A percentile compares a stretch with the other conserved stretches of the same genome.
Conservation (phyloP, 192 early-diverging fungal genomes). For the Backusella parvicylindrica region DNA sequence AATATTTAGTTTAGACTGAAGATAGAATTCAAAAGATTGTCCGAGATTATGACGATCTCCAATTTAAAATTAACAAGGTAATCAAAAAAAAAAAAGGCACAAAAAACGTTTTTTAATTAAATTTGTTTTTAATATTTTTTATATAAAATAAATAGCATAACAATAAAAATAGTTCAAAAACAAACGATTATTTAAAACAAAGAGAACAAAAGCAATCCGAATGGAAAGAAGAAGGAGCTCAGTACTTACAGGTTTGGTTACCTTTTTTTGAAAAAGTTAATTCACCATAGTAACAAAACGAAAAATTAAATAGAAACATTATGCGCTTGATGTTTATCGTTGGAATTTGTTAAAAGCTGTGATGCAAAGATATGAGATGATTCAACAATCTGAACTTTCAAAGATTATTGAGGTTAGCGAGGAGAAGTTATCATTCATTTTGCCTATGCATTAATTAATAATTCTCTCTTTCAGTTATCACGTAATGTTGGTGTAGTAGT, state of each 20-base stretch:
- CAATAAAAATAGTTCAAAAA: neutral
- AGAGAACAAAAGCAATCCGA: slow-evolving; percentile 9
- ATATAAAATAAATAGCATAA: neutral
- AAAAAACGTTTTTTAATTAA: no score
- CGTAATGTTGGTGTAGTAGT: neutral
- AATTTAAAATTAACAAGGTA: slow-evolving; percentile 25
- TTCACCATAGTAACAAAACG: neutral
- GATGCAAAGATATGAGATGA: slow-evolving; percentile 17
- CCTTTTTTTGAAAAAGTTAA: neutral
- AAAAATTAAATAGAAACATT: slow-evolving; percentile 12
- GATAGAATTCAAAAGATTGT: slow-evolving; percentile 19
- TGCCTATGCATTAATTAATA: no score
- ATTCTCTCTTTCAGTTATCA: neutral
- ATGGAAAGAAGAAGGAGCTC: slow-evolving; percentile 11
- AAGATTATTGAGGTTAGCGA: slow-evolving; percentile 25
- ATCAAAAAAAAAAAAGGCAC: no score
- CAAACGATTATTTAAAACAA: neutral
- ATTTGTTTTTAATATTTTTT: no score
- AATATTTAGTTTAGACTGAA: slow-evolving; percentile 21
- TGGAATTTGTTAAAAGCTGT: slow-evolving; percentile 12
- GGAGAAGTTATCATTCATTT: no score
- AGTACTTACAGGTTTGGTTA: slow-evolving; percentile 7
- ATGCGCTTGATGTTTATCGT: slow-evolving; percentile 25
- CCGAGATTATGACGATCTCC: slow-evolving; percentile 33
- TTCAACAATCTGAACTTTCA: slow-evolving; percentile 25